A percentile compares a stretch with the other conserved stretches of the same genome.
These are phyloP conservation scores for Volvox africanus DNA, from an alignment of 139 green algal genomes.

Conservation along the genomic window DNA sequence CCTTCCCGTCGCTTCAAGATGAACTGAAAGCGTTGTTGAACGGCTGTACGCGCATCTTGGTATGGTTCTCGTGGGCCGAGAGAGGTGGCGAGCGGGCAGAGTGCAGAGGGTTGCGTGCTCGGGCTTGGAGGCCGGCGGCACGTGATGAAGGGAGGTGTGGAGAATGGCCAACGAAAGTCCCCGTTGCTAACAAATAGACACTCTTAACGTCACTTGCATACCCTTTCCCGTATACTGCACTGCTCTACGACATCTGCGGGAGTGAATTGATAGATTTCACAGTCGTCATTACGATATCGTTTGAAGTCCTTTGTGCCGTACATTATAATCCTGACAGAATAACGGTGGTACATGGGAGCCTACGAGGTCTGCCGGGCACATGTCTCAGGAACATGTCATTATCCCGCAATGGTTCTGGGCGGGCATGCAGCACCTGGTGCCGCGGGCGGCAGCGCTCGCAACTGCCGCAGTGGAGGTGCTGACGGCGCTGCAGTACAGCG, in stretches of 20 bases:
- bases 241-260: too few relatives aligned
- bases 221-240: too few relatives aligned
- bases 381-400: slow-evolving; percentile 31
- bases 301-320: too few relatives aligned
- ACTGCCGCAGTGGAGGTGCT: not conserved
- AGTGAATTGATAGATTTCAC: too few relatives aligned
- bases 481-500: slow-evolving; percentile 7
- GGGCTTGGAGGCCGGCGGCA: too few relatives aligned
- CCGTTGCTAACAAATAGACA: too few relatives aligned
- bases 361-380: not conserved
- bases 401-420: slow-evolving; percentile 40
- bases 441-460: slow-evolving; percentile 15
- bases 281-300: too few relatives aligned
- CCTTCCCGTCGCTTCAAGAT: not conserved
- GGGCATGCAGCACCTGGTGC: slow-evolving; percentile 34
- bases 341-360: slow-evolving; percentile 48
- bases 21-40: slow-evolving; percentile 30
- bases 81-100: too few relatives aligned
- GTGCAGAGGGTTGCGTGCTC: too few relatives aligned
- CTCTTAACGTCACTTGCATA: too few relatives aligned
- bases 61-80: not conserved
- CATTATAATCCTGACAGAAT: not conserved
- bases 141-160: too few relatives aligned
- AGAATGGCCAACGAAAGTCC: too few relatives aligned
- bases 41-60: slow-evolving; percentile 39